Conservation (phyloP, 768 basidiomycete species). For the Pulveroboletus ravenelii region DNA sequence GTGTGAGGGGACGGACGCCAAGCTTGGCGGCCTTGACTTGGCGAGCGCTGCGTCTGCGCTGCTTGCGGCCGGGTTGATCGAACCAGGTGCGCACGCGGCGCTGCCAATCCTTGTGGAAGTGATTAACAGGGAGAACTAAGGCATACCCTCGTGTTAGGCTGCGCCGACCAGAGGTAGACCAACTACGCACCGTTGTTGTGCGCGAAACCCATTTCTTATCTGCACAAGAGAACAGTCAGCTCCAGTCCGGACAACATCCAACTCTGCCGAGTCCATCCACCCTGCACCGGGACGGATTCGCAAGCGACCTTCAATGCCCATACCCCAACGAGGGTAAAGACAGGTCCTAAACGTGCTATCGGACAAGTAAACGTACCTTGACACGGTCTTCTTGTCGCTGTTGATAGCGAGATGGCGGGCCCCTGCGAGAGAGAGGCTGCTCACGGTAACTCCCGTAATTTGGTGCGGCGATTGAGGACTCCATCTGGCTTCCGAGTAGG, state of each 20-base stretch:
- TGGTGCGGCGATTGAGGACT: constrained; percentile 32
- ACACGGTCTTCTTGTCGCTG: constrained; percentile 30
- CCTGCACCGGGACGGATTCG: constrained; percentile 1
- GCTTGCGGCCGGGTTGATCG: constrained; percentile 97
- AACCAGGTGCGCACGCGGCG: constrained; percentile 96
- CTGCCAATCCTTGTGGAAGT: constrained; percentile 99
- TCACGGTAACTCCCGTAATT: constrained; percentile 26
- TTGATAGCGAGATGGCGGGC: constrained; percentile 15
- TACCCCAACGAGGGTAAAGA: not conserved
- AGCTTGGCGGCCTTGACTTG: constrained; percentile 85
- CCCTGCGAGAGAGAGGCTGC: not conserved
- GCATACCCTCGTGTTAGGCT: constrained; percentile 9
- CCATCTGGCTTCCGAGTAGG: too few species aligned
- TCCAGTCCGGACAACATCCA: constrained; percentile 16
- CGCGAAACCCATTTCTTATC: constrained; percentile 35
- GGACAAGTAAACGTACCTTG: constrained; percentile 27
- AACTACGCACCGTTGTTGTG: constrained; percentile 31
- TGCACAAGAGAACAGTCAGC: constrained; percentile 18
- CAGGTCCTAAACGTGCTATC: not conserved
- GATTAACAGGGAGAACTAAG: constrained; percentile 84
- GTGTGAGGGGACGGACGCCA: constrained; percentile 86
- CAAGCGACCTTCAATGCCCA: not conserved
- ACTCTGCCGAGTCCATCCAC: constrained; percentile 18
- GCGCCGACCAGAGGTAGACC: constrained; percentile 26
- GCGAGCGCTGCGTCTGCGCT: constrained; percentile 89